Conservation (phyloP, 164 flowering plant genomes). For the Berberis thunbergii region DNA sequence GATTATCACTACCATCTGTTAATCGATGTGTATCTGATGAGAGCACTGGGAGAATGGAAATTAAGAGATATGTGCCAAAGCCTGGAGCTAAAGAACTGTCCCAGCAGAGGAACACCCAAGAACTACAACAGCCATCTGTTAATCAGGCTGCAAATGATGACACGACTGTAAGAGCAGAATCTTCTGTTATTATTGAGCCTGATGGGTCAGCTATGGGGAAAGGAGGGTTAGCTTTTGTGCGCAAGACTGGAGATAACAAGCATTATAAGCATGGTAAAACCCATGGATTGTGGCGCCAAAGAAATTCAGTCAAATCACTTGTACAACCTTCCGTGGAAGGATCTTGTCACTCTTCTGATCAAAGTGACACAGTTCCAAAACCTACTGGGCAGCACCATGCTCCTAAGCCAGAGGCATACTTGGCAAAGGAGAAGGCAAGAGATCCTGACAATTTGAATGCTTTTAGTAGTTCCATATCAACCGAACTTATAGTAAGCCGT, state of each 20-base stretch:
- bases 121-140: neutral
- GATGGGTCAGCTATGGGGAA: constrained; percentile 17
- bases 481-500: constrained; percentile 10
- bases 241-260: constrained; percentile 38
- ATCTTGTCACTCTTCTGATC: constrained; percentile 15
- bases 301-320: constrained; percentile 30
- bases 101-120: neutral
- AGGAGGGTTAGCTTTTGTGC: constrained; percentile 19
- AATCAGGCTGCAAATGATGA: neutral
- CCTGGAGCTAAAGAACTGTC: neutral
- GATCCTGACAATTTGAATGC: constrained; percentile 25
- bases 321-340: constrained; percentile 13
- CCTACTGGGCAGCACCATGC: constrained; percentile 20
- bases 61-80: too few species aligned
- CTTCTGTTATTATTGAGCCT: constrained; percentile 15
- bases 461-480: constrained; percentile 16
- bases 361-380: constrained; percentile 21
- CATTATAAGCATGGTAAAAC: constrained; percentile 43
- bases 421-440: constrained; percentile 23
- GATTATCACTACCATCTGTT: too few species aligned
- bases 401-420: constrained; percentile 20
- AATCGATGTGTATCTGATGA: neutral
- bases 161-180: neutral
- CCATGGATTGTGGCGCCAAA: constrained; percentile 68
- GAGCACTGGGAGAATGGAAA: neutral